Evolutionary conservation across 805 yeast species (phyloP).

Genomic region (Cyberlindnera nakhonratchasimensis): DNA sequence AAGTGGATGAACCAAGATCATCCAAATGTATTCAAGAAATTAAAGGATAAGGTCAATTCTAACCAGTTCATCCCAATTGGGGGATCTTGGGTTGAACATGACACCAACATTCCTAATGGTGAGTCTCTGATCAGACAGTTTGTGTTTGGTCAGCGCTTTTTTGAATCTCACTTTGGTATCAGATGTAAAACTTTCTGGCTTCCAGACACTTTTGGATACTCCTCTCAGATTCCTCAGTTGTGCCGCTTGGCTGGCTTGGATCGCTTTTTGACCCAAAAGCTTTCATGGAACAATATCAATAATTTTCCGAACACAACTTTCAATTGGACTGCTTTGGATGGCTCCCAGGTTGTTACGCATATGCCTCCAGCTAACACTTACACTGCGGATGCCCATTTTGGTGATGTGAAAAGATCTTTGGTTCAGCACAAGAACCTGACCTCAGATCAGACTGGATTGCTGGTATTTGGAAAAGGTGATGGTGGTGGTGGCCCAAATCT

Average conservation of each 20-base stretch:
- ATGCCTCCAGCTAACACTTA: slow-evolving; percentile 98
- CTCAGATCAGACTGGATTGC: slow-evolving; percentile 73
- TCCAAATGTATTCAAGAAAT: slow-evolving; percentile 67
- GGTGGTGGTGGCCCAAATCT: slow-evolving; percentile 99
- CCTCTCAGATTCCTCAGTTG: slow-evolving; percentile 91
- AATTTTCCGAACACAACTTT: slow-evolving; percentile 86
- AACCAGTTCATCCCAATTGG: slow-evolving; percentile 89
- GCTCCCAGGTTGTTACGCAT: slow-evolving; percentile 88
- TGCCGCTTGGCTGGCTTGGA: slow-evolving; percentile 84
- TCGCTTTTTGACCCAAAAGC: slow-evolving; percentile 85
- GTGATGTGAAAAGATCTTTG: slow-evolving; percentile 81
- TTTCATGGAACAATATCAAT: slow-evolving; percentile 95
- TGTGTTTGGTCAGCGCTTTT: slow-evolving; percentile 84
- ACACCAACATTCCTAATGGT: slow-evolving; percentile 93
- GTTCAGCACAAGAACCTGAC: slow-evolving; percentile 81
- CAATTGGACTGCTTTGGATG: slow-evolving; percentile 94
- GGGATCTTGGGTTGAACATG: slow-evolving; percentile 98
- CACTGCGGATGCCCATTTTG: slow-evolving; percentile 89
- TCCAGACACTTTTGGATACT: slow-evolving; percentile 96
- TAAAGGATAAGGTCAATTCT: slow-evolving; percentile 56
- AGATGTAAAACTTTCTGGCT: slow-evolving; percentile 84
- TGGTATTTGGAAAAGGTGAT: slow-evolving; percentile 91
- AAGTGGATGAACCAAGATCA: slow-evolving; percentile 88
- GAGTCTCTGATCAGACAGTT: slow-evolving; percentile 89
- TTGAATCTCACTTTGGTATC: slow-evolving; percentile 72